Conservation (phyloP, 495 filamentous ascomycete genomes). For the Neurospora sp. region DNA sequence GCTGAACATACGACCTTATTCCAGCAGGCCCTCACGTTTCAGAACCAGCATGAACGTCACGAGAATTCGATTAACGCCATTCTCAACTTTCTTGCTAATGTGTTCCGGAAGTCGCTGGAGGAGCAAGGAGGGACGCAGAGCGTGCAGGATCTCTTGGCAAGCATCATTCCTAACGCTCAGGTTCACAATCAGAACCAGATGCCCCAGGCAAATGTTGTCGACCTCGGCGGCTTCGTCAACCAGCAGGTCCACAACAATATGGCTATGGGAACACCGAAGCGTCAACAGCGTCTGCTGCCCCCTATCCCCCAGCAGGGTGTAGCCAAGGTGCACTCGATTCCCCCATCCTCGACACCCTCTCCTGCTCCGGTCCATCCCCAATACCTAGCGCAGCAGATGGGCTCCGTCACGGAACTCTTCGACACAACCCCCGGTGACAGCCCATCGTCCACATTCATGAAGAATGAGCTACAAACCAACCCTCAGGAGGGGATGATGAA, state of each 20-base stretch:
- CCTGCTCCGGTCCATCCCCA: constrained; percentile 6
- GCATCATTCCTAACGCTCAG: constrained; percentile 49
- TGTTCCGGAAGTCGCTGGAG: constrained; percentile 68
- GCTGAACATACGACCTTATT: constrained; percentile 83
- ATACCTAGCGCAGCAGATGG: constrained; percentile 24
- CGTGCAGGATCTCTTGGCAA: constrained; percentile 60
- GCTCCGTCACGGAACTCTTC: constrained; percentile 38
- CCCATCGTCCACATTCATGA: constrained; percentile 29
- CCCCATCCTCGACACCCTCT: constrained; percentile 20
- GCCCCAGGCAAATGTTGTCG: constrained; percentile 58
- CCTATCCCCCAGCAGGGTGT: constrained; percentile 29
- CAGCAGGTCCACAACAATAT: constrained; percentile 28
- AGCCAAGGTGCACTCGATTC: constrained; percentile 16
- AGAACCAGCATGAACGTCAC: constrained; percentile 84
- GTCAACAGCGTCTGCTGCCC: constrained; percentile 35
- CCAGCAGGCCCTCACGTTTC: constrained; percentile 80
- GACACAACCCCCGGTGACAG: constrained; percentile 31
- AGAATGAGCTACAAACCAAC: constrained; percentile 37
- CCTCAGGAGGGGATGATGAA: constrained; percentile 74
- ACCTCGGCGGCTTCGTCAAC: constrained; percentile 56
- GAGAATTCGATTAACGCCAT: constrained; percentile 98
- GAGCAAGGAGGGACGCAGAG: constrained; percentile 52
- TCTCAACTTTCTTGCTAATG: constrained; percentile 88
- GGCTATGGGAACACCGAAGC: constrained; percentile 32
- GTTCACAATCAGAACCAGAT: constrained; percentile 28